phyloP scores from a whole-genome alignment of 202 grass and related monocot species.

The Dendrocalamus latiflorus region DNA sequence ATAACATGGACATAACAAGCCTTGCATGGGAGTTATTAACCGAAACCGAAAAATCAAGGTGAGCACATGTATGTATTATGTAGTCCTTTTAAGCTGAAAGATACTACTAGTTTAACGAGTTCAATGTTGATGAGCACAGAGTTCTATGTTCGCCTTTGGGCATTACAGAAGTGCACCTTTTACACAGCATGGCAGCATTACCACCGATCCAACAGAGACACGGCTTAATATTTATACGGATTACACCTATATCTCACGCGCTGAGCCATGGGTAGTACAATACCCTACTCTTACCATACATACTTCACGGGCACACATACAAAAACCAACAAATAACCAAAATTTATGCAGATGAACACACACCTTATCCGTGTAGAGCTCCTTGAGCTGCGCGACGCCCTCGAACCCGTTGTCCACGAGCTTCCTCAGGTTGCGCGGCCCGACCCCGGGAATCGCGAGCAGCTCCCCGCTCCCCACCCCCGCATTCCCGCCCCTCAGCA shows the following conservation, averaged over 20 bases:
- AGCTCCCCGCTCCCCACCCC: conserved; percentile 56
- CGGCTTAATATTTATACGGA: neutral
- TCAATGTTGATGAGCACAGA: neutral
- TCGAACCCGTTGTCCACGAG: conserved; percentile 93
- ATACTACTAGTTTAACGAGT: neutral
- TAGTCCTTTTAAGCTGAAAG: neutral
- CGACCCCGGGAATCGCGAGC: conserved; percentile 71
- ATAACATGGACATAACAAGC: neutral
- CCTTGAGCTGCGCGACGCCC: conserved; percentile 83
- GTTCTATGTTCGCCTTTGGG: neutral
- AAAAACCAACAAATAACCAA: neutral
- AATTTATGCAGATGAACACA: neutral
- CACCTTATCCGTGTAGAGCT: conserved; percentile 95
- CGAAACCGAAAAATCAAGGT: neutral
- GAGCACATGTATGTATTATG: neutral
- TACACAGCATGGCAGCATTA: neutral
- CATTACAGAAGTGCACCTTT: neutral
- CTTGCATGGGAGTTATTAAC: neutral
- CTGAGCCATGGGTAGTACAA: neutral
- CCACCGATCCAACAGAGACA: neutral
- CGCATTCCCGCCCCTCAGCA: conserved; percentile 38
- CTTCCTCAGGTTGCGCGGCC: conserved; percentile 87
- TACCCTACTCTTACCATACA: neutral
- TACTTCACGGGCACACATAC: neutral
- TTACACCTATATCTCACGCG: neutral